phyloP scores from a whole-genome alignment of 805 yeast species.

The Pichia phayaonensis region DNA sequence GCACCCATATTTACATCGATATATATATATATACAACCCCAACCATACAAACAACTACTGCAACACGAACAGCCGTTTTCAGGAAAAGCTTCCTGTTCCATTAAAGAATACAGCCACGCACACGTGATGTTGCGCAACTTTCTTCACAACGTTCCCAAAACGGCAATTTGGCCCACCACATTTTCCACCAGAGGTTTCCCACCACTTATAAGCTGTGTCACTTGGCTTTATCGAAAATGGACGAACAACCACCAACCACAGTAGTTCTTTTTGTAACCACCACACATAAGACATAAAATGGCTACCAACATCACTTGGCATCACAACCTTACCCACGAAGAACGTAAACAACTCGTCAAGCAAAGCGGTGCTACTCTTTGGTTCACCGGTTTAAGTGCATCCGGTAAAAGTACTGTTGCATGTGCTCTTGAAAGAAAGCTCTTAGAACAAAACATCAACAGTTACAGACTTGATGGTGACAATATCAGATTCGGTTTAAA shows the following conservation, averaged over 20 bases:
- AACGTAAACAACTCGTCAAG: constrained; percentile 62
- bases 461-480: constrained; percentile 92
- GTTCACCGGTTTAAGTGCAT: constrained; percentile 93
- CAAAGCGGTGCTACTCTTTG: constrained; percentile 89
- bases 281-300: constrained; percentile 37
- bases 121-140: too few species aligned
- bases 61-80: too few species aligned
- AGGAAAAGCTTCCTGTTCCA: too few species aligned
- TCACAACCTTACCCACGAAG: constrained; percentile 74
- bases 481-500: constrained; percentile 91
- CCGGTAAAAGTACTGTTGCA: constrained; percentile 90
- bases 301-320: constrained; percentile 98
- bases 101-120: too few species aligned
- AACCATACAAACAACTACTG: too few species aligned
- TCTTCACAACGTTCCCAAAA: too few species aligned
- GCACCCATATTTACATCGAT: too few species aligned
- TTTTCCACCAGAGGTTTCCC: neutral
- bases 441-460: constrained; percentile 57
- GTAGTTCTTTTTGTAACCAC: neutral
- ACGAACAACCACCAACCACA: neutral
- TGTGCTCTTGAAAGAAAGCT: constrained; percentile 85
- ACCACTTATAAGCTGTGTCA: too few species aligned
- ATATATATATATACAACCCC: too few species aligned
- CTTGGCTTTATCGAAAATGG: too few species aligned
- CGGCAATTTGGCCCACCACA: too few species aligned